A percentile compares a stretch with the other conserved stretches of the same genome.
These are phyloP conservation scores for Posidonia australis DNA, from an alignment of 106 monocot species.

Conservation along the genomic window DNA sequence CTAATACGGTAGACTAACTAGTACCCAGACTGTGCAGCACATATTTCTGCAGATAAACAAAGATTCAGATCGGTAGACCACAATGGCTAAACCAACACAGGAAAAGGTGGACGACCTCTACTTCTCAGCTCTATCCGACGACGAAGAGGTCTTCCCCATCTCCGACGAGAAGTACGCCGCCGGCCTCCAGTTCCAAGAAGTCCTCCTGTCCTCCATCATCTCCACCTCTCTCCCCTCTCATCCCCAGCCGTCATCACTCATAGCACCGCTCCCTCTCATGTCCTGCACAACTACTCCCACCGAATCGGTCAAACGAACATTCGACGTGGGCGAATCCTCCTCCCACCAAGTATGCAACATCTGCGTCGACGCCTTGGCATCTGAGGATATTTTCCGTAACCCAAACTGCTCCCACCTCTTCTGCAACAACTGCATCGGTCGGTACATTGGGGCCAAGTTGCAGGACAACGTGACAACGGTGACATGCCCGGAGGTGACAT, in stretches of 20 bases:
- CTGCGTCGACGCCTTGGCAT: not conserved
- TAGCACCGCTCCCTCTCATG: too few species aligned
- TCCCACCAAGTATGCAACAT: not conserved
- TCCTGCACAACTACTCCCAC: too few species aligned
- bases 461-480: constrained; percentile 19
- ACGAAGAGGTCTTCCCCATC: constrained; percentile 26
- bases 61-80: too few species aligned
- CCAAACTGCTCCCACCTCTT: constrained; percentile 24
- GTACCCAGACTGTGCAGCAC: too few species aligned
- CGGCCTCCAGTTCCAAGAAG: constrained; percentile 48
- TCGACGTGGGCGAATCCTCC: too few species aligned
- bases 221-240: too few species aligned
- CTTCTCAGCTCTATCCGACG: constrained; percentile 29
- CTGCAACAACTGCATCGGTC: constrained; percentile 27
- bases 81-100: too few species aligned
- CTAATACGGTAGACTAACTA: too few species aligned
- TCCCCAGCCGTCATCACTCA: too few species aligned
- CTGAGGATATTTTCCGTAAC: not conserved
- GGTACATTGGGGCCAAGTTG: constrained; percentile 21
- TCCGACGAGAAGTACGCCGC: constrained; percentile 44
- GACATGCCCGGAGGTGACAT: constrained; percentile 13
- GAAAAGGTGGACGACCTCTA: constrained; percentile 36
- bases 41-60: too few species aligned
- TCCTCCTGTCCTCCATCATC: constrained; percentile 21
- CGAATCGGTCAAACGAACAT: too few species aligned